These are phyloP conservation scores for Prunus yedoensis DNA, from an alignment of 331 rosid genomes.

Conservation along the genomic window DNA sequence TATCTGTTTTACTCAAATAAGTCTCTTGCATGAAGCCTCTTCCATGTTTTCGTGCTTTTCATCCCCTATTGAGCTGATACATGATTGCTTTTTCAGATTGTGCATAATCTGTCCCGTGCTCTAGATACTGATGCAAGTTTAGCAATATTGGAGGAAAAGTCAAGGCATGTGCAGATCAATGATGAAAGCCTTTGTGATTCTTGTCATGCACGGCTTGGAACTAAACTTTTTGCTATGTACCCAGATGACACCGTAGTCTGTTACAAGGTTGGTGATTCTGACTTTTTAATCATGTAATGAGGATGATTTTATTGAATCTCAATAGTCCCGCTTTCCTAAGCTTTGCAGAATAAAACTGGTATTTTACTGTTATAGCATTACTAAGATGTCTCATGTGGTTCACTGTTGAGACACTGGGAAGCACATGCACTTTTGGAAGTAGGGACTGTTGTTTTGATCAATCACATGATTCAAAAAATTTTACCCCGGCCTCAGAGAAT, in stretches of 20 bases:
- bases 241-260: conserved; percentile 93
- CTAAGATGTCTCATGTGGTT: neutral
- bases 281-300: conserved; percentile 5
- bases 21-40: neutral
- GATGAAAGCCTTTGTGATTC: conserved; percentile 98
- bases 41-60: neutral
- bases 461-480: neutral
- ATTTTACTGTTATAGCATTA: neutral
- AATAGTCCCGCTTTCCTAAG: neutral
- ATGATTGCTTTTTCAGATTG: conserved; percentile 54
- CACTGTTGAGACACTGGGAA: neutral
- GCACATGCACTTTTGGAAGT: neutral
- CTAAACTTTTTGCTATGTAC: conserved; percentile 97
- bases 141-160: conserved; percentile 94
- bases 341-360: neutral
- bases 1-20: neutral
- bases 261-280: conserved; percentile 72
- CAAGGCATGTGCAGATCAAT: conserved; percentile 88
- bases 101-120: conserved; percentile 83
- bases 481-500: neutral
- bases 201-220: conserved; percentile 94
- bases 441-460: neutral
- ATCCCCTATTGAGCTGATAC: conserved; percentile 13
- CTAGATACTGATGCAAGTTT: conserved; percentile 83
- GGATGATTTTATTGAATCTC: neutral